Conservation (phyloP, 2,329 filamentous ascomycete genomes). For the Lachnellula suecica region DNA sequence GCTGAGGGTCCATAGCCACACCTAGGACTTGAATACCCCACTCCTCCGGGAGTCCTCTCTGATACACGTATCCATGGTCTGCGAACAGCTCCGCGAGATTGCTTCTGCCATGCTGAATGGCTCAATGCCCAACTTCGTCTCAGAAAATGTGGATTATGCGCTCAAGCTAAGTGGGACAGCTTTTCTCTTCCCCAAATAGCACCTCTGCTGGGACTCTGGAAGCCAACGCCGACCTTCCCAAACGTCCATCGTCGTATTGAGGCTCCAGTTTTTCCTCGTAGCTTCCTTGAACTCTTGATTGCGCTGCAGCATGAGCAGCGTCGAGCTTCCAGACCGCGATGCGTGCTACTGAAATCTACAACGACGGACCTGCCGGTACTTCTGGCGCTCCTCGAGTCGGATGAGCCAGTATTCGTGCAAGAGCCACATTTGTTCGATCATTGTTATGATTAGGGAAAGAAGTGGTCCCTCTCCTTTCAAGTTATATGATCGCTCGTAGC, state of each 20-base stretch:
- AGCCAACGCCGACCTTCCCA: background rate
- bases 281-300: background rate
- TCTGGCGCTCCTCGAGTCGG: too few relatives aligned
- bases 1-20: too few relatives aligned
- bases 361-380: too few relatives aligned
- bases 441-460: too few relatives aligned
- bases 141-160: constrained; percentile 6
- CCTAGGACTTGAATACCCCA: background rate
- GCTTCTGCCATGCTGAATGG: constrained; percentile 3
- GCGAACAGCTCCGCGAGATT: constrained; percentile 13
- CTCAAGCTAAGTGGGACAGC: background rate
- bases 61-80: too few relatives aligned
- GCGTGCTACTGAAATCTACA: background rate
- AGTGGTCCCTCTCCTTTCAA: background rate
- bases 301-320: too few relatives aligned
- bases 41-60: background rate
- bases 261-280: background rate
- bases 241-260: background rate
- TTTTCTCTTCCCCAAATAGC: background rate
- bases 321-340: background rate
- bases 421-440: too few relatives aligned
- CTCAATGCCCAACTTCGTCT: constrained; percentile 15
- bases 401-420: too few relatives aligned
- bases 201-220: background rate
- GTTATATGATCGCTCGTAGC: background rate